Conservation (phyloP, 148 eudicot species). For the Vaccinium vitisidaea region DNA sequence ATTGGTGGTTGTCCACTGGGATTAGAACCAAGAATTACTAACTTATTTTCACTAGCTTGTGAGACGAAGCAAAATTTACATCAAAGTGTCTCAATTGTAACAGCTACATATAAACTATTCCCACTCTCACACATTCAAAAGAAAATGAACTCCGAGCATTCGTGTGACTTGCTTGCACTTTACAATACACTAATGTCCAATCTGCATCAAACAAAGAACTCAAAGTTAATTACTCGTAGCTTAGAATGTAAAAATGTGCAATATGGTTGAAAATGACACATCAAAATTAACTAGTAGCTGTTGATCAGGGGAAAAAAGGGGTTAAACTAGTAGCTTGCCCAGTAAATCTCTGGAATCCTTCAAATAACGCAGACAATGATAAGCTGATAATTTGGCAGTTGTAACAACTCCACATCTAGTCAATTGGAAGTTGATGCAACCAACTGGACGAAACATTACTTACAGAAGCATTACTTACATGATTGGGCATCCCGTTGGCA, state of each 20-base stretch:
- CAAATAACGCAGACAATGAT: neutral
- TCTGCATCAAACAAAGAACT: neutral
- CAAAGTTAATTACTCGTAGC: no score
- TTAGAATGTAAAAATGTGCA: neutral
- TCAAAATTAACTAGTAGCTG: no score
- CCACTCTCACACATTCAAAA: neutral
- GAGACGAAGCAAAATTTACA: neutral
- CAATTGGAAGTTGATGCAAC: no score
- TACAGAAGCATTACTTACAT: no score
- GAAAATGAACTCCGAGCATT: neutral
- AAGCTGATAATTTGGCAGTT: constrained; percentile 3
- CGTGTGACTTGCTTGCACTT: neutral
- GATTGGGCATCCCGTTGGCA: neutral
- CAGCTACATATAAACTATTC: neutral
- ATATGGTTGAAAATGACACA: neutral
- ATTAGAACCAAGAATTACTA: neutral
- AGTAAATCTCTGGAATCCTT: neutral
- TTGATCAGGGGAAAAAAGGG: no score
- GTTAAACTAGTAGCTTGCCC: neutral
- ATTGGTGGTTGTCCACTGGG: neutral
- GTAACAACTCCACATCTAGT: no score
- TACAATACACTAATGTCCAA: neutral
- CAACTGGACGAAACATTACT: neutral
- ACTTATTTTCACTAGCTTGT: neutral
- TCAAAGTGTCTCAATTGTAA: neutral